These are phyloP conservation scores for Lactarius psammicola DNA, from an alignment of 768 basidiomycete species.

Conservation along the genomic window DNA sequence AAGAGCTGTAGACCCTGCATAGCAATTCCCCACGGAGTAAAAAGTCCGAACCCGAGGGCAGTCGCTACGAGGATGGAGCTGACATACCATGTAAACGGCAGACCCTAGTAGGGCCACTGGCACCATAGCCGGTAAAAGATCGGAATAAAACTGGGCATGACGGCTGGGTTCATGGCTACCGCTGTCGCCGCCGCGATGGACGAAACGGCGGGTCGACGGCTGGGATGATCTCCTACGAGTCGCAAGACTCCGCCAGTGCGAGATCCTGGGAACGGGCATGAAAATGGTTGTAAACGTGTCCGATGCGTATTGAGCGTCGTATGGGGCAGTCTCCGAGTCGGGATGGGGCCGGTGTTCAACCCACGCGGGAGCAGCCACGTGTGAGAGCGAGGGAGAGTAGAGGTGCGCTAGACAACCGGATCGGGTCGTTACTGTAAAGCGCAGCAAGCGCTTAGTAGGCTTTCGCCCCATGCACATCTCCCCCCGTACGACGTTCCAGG, in stretches of 20 bases:
- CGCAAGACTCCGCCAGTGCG: not conserved
- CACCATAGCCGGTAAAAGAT: conserved; percentile 72
- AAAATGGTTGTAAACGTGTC: not conserved
- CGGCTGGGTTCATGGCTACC: conserved; percentile 37
- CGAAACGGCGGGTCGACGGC: conserved; percentile 12
- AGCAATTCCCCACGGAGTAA: conserved; percentile 1
- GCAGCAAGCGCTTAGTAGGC: not conserved
- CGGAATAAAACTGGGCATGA: conserved; percentile 67
- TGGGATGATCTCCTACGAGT: not conserved
- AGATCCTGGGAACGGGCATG: conserved; percentile 2
- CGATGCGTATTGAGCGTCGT: not conserved
- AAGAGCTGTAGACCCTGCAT: conserved; percentile 62
- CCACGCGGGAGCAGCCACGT: not conserved
- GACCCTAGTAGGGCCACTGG: conserved; percentile 77
- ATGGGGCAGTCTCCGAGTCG: not conserved
- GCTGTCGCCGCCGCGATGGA: conserved; percentile 32
- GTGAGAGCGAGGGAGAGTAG: not conserved
- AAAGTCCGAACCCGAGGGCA: conserved; percentile 1
- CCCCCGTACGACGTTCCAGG: not conserved
- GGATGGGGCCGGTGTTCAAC: not conserved
- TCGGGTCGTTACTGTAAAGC: not conserved
- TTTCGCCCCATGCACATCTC: not conserved
- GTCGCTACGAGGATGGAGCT: conserved; percentile 5
- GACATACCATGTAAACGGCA: conserved; percentile 68
- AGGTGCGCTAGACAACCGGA: not conserved